Conservation (phyloP, 495 filamentous ascomycete species). For the Penicillium ochrochloron region DNA sequence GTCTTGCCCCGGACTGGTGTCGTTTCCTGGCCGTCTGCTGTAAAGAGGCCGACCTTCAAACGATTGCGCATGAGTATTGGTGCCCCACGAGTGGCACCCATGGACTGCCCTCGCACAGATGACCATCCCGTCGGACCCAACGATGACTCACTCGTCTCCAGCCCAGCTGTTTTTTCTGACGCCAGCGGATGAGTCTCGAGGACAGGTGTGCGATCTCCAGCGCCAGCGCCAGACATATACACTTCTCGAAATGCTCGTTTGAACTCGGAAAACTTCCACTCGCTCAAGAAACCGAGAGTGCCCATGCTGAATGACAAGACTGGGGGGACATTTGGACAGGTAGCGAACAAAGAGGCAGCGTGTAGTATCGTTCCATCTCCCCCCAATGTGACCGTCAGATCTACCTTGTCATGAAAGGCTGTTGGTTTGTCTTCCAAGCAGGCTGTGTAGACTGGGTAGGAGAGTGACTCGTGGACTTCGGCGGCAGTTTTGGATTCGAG, state of each 20-base stretch:
- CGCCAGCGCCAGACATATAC: slow-evolving; percentile 84
- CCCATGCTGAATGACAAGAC: slow-evolving; percentile 98
- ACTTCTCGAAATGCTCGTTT: slow-evolving; percentile 90
- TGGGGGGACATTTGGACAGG: slow-evolving; percentile 79
- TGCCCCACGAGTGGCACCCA: slow-evolving; percentile 73
- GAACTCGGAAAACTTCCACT: slow-evolving; percentile 93
- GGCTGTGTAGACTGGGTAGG: slow-evolving; percentile 75
- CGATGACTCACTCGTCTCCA: slow-evolving; percentile 19
- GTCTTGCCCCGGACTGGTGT: slow-evolving; percentile 48
- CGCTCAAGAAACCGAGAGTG: slow-evolving; percentile 89
- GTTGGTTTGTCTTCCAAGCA: slow-evolving; percentile 41
- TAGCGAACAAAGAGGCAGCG: slow-evolving; percentile 87
- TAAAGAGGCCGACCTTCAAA: slow-evolving; percentile 79
- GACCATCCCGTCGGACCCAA: slow-evolving; percentile 65
- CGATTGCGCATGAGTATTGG: slow-evolving; percentile 85
- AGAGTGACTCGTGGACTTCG: slow-evolving; percentile 71
- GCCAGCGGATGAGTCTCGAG: slow-evolving; percentile 31
- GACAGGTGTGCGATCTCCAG: slow-evolving; percentile 48
- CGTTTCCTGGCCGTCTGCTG: slow-evolving; percentile 56
- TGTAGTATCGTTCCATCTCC: slow-evolving; percentile 96
- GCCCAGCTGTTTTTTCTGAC: slow-evolving; percentile 22
- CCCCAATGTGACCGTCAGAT: slow-evolving; percentile 85
- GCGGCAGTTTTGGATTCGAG: slow-evolving; percentile 78
- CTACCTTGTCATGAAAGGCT: slow-evolving; percentile 68
- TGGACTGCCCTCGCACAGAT: slow-evolving; percentile 74